Conservation (phyloP, 352 stramenopile genomes). For the Pythium angustatum region DNA sequence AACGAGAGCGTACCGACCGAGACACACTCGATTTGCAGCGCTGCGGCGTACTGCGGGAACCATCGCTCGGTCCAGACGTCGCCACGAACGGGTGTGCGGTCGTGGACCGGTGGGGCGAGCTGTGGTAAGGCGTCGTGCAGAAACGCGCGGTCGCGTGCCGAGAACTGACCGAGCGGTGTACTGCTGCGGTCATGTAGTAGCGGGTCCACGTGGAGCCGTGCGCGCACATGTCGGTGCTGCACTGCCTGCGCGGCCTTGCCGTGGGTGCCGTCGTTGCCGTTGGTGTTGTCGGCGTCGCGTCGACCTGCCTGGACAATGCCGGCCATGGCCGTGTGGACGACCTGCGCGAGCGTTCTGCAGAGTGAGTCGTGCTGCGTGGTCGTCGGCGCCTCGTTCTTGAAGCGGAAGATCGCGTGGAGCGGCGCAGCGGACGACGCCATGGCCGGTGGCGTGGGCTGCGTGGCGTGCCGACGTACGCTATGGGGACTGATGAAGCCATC, state of each 20-base stretch:
- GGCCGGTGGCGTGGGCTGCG: neutral
- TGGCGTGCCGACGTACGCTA: no score
- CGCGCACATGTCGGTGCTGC: neutral
- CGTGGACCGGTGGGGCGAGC: neutral
- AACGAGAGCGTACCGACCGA: conserved; percentile 29
- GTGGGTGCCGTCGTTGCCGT: neutral
- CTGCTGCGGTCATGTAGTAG: conserved; percentile 10
- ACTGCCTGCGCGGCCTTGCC: neutral
- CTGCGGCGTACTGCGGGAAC: conserved; percentile 52
- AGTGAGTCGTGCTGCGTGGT: conserved; percentile 27
- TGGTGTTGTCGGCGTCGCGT: neutral
- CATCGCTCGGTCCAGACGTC: conserved; percentile 30
- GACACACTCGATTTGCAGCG: conserved; percentile 37
- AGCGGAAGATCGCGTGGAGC: conserved; percentile 44
- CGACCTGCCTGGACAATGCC: conserved; percentile 5
- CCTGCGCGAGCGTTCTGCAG: conserved; percentile 26
- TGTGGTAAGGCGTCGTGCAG: neutral
- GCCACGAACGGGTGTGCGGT: neutral
- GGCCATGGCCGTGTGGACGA: conserved; percentile 29
- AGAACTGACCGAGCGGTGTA: conserved; percentile 17
- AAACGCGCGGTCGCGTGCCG: neutral
- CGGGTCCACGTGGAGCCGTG: conserved; percentile 20
- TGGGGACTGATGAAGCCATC: no score
- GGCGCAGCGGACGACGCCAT: conserved; percentile 11
- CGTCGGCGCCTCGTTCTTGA: conserved; percentile 45